A percentile compares a stretch with the other conserved stretches of the same genome.
Evolutionary conservation across 106 monocot genomes (phyloP).

Genomic region (Allium cepa): DNA sequence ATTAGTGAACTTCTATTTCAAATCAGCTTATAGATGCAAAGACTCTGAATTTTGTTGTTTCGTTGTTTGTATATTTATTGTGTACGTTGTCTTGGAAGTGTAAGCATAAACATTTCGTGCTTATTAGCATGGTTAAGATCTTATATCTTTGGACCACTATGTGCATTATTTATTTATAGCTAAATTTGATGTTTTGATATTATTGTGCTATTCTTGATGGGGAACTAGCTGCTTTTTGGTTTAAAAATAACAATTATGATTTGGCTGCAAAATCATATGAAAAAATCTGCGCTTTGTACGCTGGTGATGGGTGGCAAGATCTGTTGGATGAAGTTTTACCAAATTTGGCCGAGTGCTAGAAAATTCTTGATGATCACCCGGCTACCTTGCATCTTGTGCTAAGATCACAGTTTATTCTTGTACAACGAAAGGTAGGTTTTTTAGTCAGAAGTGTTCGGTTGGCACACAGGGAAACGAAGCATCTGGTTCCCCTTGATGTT

Average conservation of each 20-base stretch:
- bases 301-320: conserved; percentile 97
- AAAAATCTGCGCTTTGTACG: conserved; percentile 96
- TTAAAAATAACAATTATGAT: conserved; percentile 88
- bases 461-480: conserved; percentile 83
- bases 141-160: no score
- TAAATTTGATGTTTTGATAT: no score
- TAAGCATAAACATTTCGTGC: no score
- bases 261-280: conserved; percentile 94
- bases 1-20: no score
- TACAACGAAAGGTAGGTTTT: conserved; percentile 78
- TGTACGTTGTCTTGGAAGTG: no score
- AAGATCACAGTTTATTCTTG: conserved; percentile 62
- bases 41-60: no score
- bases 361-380: conserved; percentile 76
- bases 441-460: conserved; percentile 83
- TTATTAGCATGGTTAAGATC: no score
- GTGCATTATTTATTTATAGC: no score
- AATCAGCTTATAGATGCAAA: no score
- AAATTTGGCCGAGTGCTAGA: conserved; percentile 87
- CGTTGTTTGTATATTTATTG: no score
- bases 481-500: conserved; percentile 91
- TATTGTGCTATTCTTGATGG: conserved; percentile 91
- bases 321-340: conserved; percentile 90
- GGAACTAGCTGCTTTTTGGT: conserved; percentile 83
- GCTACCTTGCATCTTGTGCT: conserved; percentile 88